Base-by-base conservation (phyloP, 129 eudicot species). In the Logfia minima region DNA sequence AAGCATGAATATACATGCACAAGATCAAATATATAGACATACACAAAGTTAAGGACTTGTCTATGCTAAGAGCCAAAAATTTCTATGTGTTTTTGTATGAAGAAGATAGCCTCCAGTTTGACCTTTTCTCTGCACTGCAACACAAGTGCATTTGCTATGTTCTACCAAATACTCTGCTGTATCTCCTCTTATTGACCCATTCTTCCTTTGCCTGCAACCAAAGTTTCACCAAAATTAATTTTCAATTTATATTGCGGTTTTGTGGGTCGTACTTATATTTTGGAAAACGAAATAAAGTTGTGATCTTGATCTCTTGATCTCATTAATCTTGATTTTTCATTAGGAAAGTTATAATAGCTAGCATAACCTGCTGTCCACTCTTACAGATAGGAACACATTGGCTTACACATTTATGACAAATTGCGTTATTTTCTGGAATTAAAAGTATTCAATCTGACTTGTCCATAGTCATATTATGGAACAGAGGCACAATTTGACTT, bases 61-160 rank as follows among this genome's bases (percentile, higher is more conserved):
- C 64, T 80, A 89, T 28, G 98, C 98, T 72, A 92, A 82, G 60
- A 89, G 90, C 96, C 93, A 92, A 77, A 84, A 89, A 67, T 89
- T 88, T 73, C 72, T 87, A 2, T 87, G 90, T 28, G 85, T 71
- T 77, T 90, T 87, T 43, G 96, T 86, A 76, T 86, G 90, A 76
- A 92, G 92, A 71, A 92, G 85, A 67, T 87, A 88, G 63, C 96
- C 96, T 35, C 83, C 89, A 22, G 83, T 84, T 81, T 81, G 88
- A 48, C 92, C 90, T 84, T 86, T 92, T 61, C 84, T 92, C 71
- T 92, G 98, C 34, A 92, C 96, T 66, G 88, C 92, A 74, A 89
- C 96, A 80, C 93, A 90, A 34, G 90, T 88, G 79, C 96, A 92
- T 48, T 79, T 83, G 87, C 96, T 81, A 75, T 89, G 83, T 65